These are phyloP conservation scores for Suillus cothurnatus DNA, from an alignment of 768 basidiomycete genomes.

Conservation along the genomic window DNA sequence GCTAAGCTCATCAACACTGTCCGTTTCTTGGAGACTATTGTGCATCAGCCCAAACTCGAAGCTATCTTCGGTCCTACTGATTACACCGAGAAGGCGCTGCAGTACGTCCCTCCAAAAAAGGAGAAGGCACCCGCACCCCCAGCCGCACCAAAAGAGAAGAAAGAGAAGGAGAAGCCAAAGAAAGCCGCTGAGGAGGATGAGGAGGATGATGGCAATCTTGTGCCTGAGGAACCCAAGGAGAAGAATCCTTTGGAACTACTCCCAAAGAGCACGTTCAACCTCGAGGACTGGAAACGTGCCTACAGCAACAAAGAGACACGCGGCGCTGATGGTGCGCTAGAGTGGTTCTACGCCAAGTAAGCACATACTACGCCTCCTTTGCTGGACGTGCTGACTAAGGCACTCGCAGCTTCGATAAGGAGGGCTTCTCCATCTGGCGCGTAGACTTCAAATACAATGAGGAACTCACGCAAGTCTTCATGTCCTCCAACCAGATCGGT, in stretches of 20 bases:
- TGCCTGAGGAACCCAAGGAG: slow-evolving; percentile 82
- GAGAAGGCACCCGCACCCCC: slow-evolving; percentile 56
- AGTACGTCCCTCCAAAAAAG: slow-evolving; percentile 76
- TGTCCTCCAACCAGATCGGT: slow-evolving; percentile 91
- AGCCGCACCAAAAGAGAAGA: slow-evolving; percentile 48
- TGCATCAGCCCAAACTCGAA: slow-evolving; percentile 80
- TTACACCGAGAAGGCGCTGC: slow-evolving; percentile 69
- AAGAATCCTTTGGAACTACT: slow-evolving; percentile 95
- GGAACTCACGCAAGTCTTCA: slow-evolving; percentile 90
- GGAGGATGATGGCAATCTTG: slow-evolving; percentile 67
- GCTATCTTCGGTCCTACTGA: slow-evolving; percentile 60
- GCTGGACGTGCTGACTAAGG: slow-evolving; percentile 9
- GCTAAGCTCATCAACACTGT: slow-evolving; percentile 73
- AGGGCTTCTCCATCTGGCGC: slow-evolving; percentile 89
- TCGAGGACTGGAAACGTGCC: slow-evolving; percentile 96
- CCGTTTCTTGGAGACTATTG: slow-evolving; percentile 85
- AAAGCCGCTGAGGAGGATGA: slow-evolving; percentile 62
- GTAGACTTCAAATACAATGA: slow-evolving; percentile 97
- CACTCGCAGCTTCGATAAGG: slow-evolving; percentile 71
- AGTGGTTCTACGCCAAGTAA: slow-evolving; percentile 97
- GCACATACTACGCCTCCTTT: slow-evolving; percentile 27
- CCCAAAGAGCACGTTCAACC: slow-evolving; percentile 85
- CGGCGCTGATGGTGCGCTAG: slow-evolving; percentile 75
- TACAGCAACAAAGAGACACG: slow-evolving; percentile 99
- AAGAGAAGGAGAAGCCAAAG: slow-evolving; percentile 66